Evolutionary conservation across 176 grass and related monocot genomes (phyloP), one percentile per base, ranked within the genome.

Genomic region (Paspalum vaginatum): DNA sequence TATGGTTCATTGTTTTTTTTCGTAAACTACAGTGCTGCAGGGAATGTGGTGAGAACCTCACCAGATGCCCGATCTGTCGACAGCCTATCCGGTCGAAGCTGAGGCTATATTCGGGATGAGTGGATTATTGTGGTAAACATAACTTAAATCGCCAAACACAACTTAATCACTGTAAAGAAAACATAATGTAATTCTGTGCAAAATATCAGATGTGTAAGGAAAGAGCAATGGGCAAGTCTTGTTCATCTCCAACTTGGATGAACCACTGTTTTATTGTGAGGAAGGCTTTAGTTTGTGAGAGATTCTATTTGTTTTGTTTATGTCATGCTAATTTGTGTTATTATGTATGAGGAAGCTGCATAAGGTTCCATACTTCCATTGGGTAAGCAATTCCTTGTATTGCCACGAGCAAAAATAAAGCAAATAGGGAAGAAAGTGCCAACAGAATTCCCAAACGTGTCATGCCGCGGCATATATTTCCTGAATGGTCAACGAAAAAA

Each of bases 1-100:
- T 32, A 32, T 32, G 32, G 32, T 32, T 32, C n/a, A 32, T 32
- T 32, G 21, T 51, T 82, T 9, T n/a, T 32, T 17, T 70, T 47
- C 27, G 67, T 7, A 22, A 72, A 74, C 17, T 61, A 84, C 88
- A 98, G 96, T 82, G 81, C 40, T 98, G 96, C 89, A 93, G 86
- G 83, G 92, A 93, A 45, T 98, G 96, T 84, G 92, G 88, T 43
- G 83, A 88, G 81, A 93, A 40, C 87, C 86, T 98, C 45, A 68
- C 80, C 46, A 95, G 67, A 77, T 98, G 96, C 72, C 95, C 96
- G n/a, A 95, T 98, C 12, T 98, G 96, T 64, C 86, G 96, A 67
- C 81, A 83, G 12, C 5, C 75, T 56, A 91, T 98, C 42, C 80
- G 63, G 7, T 98, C 96, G 45, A 91, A 82, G 49, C 82, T 98